Base-by-base conservation (phyloP, 2,329 filamentous ascomycete genomes). In the Fusarium goolgardi region DNA sequence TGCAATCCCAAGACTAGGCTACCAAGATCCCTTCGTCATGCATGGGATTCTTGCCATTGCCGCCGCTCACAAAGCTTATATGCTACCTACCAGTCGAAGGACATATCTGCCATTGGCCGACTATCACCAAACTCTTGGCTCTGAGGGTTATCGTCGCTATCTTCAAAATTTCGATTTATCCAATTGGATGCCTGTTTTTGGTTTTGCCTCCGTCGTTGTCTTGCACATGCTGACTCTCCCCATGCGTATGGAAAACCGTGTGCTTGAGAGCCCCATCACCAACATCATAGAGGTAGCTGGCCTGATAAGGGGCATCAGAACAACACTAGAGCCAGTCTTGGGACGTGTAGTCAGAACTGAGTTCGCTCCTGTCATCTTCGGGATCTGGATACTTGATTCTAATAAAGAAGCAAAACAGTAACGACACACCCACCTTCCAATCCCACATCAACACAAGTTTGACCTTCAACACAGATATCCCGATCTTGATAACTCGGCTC, bases 121-220 rank as follows among this genome's bases (percentile, higher is more conserved):
- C n/a, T 76, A 75, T 35, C 71, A 77, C 25, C 74, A 76, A 43
- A 76, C 73, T 4, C 54, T 76, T 3, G 75, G 75, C 2, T 72
- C 75, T 3, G 74, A 77, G 20, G 71, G 72, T 2, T 77, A 76
- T 37, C 73, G 75, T 12, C 52, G 59, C 3, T 52, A 62, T 6
- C 60, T 77, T 9, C 61, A 68, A 16, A 40, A 59, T 7, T 59
- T 74, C 11, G 31, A 65, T 31, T 25, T 67, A 9, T 50, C 59
- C 4, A 71, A 67, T 39, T 75, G 71, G 67, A 55, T 64, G 39
- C 76, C 80, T n/a, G 73, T 79, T 37, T 79, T 81, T 37, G 79
- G 76, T 69, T 81, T 84, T 51, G 80, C 81, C 56, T 80, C 80
- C 16, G 77, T 77, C 6, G 77, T 76, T 51, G 75, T 81, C 4